These are phyloP conservation scores for Deinandra increscens DNA, from an alignment of 129 eudicot species.

Conservation along the genomic window DNA sequence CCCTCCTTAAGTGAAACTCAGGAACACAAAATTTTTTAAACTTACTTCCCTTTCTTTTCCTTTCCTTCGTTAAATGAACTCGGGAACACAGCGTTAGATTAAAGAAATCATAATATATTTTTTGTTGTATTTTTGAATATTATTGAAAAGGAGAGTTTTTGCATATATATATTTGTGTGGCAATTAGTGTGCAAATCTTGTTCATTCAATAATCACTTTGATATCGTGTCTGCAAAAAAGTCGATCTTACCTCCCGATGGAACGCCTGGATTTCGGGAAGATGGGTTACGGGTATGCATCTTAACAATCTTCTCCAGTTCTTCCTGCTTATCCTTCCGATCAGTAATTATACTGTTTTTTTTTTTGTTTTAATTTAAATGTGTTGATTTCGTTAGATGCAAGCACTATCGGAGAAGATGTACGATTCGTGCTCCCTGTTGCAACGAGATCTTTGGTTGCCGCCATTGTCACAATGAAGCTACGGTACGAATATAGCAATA, in stretches of 20 bases:
- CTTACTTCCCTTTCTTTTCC: too few species aligned
- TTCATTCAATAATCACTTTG: neutral
- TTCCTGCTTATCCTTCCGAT: neutral
- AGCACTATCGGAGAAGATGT: conserved; percentile 95
- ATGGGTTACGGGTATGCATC: conserved; percentile 81
- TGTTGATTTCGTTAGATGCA: conserved; percentile 51
- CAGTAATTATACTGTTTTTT: neutral
- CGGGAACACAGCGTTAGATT: too few species aligned
- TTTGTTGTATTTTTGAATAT: too few species aligned
- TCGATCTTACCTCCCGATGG: conserved; percentile 31
- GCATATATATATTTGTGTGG: neutral
- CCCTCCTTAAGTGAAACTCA: too few species aligned
- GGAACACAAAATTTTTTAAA: too few species aligned
- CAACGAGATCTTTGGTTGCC: conserved; percentile 87
- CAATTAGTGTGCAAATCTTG: neutral
- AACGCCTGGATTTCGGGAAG: conserved; percentile 89
- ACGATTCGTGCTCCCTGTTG: conserved; percentile 96
- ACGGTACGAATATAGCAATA: conserved; percentile 41
- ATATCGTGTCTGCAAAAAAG: neutral
- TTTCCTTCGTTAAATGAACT: too few species aligned
- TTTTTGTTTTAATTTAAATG: too few species aligned
- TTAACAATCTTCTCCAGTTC: conserved; percentile 2
- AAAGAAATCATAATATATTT: too few species aligned
- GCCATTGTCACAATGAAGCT: conserved; percentile 97
- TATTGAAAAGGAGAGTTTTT: neutral